Evolutionary conservation across 352 stramenopile genomes (phyloP), one percentile per base, ranked within the genome.

Genomic region (Globisporangium irregulare): DNA sequence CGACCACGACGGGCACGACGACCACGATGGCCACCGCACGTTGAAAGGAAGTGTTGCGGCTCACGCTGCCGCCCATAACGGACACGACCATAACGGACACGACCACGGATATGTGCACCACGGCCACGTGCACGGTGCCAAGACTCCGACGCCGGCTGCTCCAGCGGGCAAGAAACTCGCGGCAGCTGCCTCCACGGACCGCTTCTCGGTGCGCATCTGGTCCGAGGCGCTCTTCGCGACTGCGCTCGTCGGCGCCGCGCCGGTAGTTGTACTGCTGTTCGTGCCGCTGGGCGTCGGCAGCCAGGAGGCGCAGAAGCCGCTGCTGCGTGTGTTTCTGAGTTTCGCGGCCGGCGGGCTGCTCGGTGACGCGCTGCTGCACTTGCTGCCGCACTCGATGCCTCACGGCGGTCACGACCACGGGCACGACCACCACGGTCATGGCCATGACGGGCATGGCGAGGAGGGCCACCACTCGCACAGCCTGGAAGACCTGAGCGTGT

Each of bases 281-380:
- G 78, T 94, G 51, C 86, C 86, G 53, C 73, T 92, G n/a, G 84
- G 86, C 14, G 29, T 84, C 0, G 75, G 76, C 63, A 85, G 68
- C 57, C 67, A 80, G 41, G 79, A 88, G 65, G 76, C 77, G 32
- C 84, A 94, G 64, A 84, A 92, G 74, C 78, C 82, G 41, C 68
- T 91, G 56, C 72, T 96, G 62, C 86, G 84, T 38, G 79, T 97
- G 59, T 92, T 97, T 67, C 74, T 98, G 60, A 93, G 83, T 48
- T 98, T 98, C 66, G 87, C 91, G 24, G 87, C 87, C 5, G 92
- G 91, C 27, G 92, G 88, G 3, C 70, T 98, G 60, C 73, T 98
- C 9, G 92, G 92, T 46, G 92, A 98, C 54, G 87, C 94, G 32
- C 87, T 98, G 71, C 72, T 98, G 62, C 92, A 98, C 75, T 72